Evolutionary conservation across 805 yeast genomes (phyloP).

Genomic region (Candida schatavii): DNA sequence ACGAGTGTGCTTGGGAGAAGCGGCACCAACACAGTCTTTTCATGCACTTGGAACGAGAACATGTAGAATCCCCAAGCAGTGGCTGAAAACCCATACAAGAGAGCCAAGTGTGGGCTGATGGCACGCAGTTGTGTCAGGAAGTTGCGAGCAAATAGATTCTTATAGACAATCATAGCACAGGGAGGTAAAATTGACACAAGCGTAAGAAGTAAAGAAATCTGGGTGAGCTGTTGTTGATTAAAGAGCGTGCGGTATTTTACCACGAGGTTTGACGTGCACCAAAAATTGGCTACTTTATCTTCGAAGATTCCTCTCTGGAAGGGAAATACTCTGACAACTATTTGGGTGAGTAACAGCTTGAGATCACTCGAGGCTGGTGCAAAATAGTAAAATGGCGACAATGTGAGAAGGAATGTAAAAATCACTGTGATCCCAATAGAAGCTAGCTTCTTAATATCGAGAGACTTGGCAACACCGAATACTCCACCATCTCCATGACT

Average conservation of each 20-base stretch:
- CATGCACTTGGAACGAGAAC: slow-evolving; percentile 95
- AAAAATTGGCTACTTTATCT: slow-evolving; percentile 94
- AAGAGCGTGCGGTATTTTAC: slow-evolving; percentile 65
- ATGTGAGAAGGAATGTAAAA: slow-evolving; percentile 45
- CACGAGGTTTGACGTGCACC: slow-evolving; percentile 89
- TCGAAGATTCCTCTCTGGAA: slow-evolving; percentile 92
- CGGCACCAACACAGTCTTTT: slow-evolving; percentile 86
- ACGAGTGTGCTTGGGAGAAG: slow-evolving; percentile 78
- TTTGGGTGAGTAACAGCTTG: slow-evolving; percentile 49
- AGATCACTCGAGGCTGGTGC: slow-evolving; percentile 18
- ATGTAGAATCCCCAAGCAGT: slow-evolving; percentile 85
- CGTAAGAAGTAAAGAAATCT: slow-evolving; percentile 54
- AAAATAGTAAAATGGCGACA: slow-evolving; percentile 57
- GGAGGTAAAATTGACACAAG: slow-evolving; percentile 34
- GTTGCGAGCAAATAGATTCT: slow-evolving; percentile 19
- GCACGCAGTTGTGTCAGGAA: slow-evolving; percentile 10
- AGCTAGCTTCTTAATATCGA: slow-evolving; percentile 57
- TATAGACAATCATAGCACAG: slow-evolving; percentile 35
- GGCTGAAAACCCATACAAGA: slow-evolving; percentile 70
- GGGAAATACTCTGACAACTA: slow-evolving; percentile 75
- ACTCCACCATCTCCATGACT: slow-evolving; percentile 6
- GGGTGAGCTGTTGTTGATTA: slow-evolving; percentile 55
- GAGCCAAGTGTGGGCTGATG: slow-evolving; percentile 12
- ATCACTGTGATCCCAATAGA: slow-evolving; percentile 65
- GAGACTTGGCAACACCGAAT: slow-evolving; percentile 17